phyloP scores from a whole-genome alignment of 2,329 filamentous ascomycete species.

The Aspergillus sp. region DNA sequence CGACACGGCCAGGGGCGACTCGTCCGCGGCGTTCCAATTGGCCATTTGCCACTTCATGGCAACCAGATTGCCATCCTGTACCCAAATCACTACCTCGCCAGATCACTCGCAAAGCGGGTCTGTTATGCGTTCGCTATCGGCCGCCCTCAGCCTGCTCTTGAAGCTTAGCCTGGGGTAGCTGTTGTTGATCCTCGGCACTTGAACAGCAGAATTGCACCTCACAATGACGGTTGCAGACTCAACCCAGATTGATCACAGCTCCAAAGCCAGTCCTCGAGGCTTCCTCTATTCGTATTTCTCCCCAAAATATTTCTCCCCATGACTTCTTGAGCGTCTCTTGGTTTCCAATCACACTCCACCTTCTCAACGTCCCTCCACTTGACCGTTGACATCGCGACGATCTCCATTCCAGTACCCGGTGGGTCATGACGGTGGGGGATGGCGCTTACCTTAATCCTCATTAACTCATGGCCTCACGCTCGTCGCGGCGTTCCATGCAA shows the following conservation, averaged over 20 bases:
- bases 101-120: not conserved
- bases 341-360: not conserved
- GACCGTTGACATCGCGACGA: constrained; percentile 9
- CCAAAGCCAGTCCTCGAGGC: too few relatives aligned
- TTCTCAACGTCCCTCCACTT: not conserved
- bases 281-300: not conserved
- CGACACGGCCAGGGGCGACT: too few relatives aligned
- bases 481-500: constrained; percentile 15
- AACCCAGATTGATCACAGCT: not conserved
- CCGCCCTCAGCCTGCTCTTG: not conserved
- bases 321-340: not conserved
- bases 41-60: constrained; percentile 1
- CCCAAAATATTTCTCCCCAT: not conserved
- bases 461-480: constrained; percentile 11
- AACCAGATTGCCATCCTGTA: not conserved
- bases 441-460: constrained; percentile 24
- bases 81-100: not conserved
- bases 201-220: not conserved
- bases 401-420: constrained; percentile 15
- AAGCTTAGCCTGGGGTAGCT: constrained; percentile 1
- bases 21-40: constrained; percentile 15
- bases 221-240: not conserved
- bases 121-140: not conserved
- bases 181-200: constrained; percentile 1
- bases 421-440: constrained; percentile 21